Conservation (phyloP, 768 basidiomycete species). For the Suillus ampliporus region DNA sequence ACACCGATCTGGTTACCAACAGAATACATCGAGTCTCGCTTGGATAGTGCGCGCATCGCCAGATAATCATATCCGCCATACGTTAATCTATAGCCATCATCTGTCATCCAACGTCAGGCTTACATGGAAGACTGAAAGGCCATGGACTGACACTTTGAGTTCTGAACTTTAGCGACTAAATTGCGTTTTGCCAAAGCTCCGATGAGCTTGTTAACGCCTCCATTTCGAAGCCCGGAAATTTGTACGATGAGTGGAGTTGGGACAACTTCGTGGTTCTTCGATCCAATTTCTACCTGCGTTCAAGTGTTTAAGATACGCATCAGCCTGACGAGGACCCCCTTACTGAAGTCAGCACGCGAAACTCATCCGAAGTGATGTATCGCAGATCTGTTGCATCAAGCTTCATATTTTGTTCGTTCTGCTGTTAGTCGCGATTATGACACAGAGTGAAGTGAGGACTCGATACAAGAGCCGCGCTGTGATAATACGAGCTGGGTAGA, state of each 20-base stretch:
- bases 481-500: neutral
- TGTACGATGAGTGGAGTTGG: constrained; percentile 89
- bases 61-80: constrained; percentile 99
- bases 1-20: constrained; percentile 99
- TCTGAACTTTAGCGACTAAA: constrained; percentile 87
- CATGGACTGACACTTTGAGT: constrained; percentile 77
- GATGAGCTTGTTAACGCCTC: constrained; percentile 92
- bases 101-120: constrained; percentile 47
- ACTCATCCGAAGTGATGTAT: constrained; percentile 92
- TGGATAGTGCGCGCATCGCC: constrained; percentile 91
- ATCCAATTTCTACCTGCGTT: constrained; percentile 91
- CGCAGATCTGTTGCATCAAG: constrained; percentile 93
- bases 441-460: neutral
- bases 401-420: constrained; percentile 62
- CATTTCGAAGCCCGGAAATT: constrained; percentile 89
- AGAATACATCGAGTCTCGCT: constrained; percentile 85
- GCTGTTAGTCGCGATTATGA: neutral
- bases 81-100: constrained; percentile 96
- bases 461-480: neutral
- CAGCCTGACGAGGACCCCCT: constrained; percentile 13
- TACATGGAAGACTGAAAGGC: neutral
- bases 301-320: neutral
- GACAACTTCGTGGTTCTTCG: constrained; percentile 97
- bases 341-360: constrained; percentile 95
- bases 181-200: constrained; percentile 92